phyloP scores from a whole-genome alignment of 2,329 filamentous ascomycete genomes.

The Penicillium sp. region DNA sequence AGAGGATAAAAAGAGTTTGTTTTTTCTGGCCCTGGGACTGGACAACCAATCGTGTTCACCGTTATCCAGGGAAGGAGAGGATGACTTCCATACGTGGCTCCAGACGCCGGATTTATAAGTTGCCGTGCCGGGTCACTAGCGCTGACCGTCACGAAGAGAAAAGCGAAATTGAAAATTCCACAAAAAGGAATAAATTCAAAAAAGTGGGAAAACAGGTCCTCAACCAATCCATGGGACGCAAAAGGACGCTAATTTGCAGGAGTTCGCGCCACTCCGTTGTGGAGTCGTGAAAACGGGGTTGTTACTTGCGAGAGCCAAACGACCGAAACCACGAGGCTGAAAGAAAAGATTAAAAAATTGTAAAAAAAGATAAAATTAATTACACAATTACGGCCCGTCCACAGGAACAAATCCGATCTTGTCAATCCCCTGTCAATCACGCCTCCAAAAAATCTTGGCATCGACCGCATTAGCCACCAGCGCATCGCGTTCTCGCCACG shows the following conservation, averaged over 20 bases:
- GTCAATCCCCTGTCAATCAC: background rate
- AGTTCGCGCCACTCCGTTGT: background rate
- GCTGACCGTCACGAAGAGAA: background rate
- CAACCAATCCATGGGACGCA: background rate
- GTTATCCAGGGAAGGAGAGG: background rate
- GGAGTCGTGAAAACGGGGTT: background rate
- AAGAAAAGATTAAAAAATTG: background rate
- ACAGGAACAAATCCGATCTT: background rate
- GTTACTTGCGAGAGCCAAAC: background rate
- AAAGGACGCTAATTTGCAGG: background rate
- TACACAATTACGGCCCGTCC: background rate
- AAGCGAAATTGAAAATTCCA: background rate
- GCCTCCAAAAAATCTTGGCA: background rate
- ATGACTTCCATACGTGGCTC: background rate
- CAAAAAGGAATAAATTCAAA: background rate
- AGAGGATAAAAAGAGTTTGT: background rate
- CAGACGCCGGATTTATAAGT: constrained; percentile 1
- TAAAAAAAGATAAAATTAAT: background rate
- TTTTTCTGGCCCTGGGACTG: background rate
- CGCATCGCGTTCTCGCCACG: background rate
- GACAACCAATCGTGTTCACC: background rate
- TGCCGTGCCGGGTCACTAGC: background rate
- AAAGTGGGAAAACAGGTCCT: background rate
- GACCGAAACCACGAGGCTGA: background rate
- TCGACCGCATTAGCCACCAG: background rate